Base-by-base conservation (phyloP, 306 rosid species). In the Malus asiatica region DNA sequence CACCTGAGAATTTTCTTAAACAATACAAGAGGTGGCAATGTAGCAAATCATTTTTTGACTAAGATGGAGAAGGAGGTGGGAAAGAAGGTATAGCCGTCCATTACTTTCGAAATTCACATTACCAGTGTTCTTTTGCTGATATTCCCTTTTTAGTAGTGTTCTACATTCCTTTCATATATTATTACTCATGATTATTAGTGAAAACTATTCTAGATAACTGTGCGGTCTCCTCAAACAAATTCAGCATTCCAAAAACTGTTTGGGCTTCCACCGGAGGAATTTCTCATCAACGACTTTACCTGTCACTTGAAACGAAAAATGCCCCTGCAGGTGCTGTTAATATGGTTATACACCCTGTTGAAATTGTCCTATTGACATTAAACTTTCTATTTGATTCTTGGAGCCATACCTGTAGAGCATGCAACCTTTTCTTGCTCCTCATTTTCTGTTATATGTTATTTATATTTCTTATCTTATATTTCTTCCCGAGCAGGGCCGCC, bases 11-110 rank as follows among this genome's bases (percentile, higher is more conserved):
- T 96, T 86, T 96, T 92, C 90, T 86, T 92, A 86, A 88, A 92
- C 79, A 87, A 96, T 85, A 96, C 90, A 62, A 81, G 88, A 87
- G 90, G 93, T 72, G 88, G 93, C 68, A 84, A 91, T 55, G 91
- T 87, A 72, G 93, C 79, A 76, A 86, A 89, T 79, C 89, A 89
- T 59, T 95, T 90, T 77, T 69, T 96, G 53, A 90, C 88, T 86
- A 96, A 86, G 88, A 92, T 96, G 99, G 99, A 96, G 89, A 96
- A 96, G 87, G 96, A 92, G 82, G 97, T 96, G 67, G 99, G 99
- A 65, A 96, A 89, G 84, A 96, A 96, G 98, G 99, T 96, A 87
- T 8, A 67, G 35, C 9, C 12, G 61, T 74, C 68, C 55, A 45
- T 51, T 85, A 62, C 66, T 33, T 76, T 45, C 9, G 19, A 69